Evolutionary conservation across 148 eudicot genomes (phyloP).

Genomic region (Tetragonia tetragonoides): DNA sequence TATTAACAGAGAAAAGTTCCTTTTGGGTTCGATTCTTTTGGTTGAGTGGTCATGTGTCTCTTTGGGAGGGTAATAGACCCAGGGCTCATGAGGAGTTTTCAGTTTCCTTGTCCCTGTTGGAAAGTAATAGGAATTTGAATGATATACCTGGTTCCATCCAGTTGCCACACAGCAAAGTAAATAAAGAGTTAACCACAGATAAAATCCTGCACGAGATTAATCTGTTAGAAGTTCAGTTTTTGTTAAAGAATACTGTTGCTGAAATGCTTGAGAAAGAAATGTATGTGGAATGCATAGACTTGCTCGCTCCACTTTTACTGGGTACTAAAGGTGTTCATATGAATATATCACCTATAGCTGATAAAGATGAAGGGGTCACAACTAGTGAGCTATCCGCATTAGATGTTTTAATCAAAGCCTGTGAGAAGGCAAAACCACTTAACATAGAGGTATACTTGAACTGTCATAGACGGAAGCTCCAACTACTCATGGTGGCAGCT

Average conservation of each 20-base stretch:
- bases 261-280: slow-evolving; percentile 68
- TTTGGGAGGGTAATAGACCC: slow-evolving; percentile 61
- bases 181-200: slow-evolving; percentile 57
- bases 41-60: slow-evolving; percentile 81
- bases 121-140: slow-evolving; percentile 48
- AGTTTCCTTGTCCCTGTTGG: slow-evolving; percentile 58
- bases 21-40: slow-evolving; percentile 91
- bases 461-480: slow-evolving; percentile 76
- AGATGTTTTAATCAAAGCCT: slow-evolving; percentile 64
- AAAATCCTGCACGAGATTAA: slow-evolving; percentile 68
- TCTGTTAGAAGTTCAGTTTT: slow-evolving; percentile 69
- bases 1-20: slow-evolving; percentile 47
- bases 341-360: slow-evolving; percentile 38
- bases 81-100: slow-evolving; percentile 78
- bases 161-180: slow-evolving; percentile 74
- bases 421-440: slow-evolving; percentile 57
- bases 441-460: slow-evolving; percentile 61
- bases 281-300: slow-evolving; percentile 57
- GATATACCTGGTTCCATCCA: slow-evolving; percentile 47
- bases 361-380: slow-evolving; percentile 46
- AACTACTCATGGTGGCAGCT: slow-evolving; percentile 69
- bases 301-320: slow-evolving; percentile 76
- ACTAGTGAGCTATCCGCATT: slow-evolving; percentile 71
- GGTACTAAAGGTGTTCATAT: slow-evolving; percentile 49
- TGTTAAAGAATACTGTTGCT: slow-evolving; percentile 59